Percentiles rank a stretch among this genome's conserved stretches.
These are phyloP conservation scores for Camellia granthamiana DNA, from an alignment of 148 eudicot species.

Conservation along the genomic window DNA sequence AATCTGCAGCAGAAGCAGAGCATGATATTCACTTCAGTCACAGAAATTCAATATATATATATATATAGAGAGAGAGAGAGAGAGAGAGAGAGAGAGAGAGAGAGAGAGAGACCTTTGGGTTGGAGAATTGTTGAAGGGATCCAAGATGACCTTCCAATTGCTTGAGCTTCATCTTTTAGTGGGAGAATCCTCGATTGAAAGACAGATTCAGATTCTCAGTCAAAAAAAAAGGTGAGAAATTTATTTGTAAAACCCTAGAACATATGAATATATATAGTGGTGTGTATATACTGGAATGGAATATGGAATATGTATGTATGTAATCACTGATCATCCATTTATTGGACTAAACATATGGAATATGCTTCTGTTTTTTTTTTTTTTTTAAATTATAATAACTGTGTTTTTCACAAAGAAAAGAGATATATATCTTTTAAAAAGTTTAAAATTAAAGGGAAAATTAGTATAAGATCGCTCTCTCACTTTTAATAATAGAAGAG, in stretches of 20 bases:
- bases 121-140: slow-evolving; percentile 71
- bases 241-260: slow-evolving; percentile 2
- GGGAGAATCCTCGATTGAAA: slow-evolving; percentile 8
- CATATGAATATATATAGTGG: no score
- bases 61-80: slow-evolving; percentile 10
- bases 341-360: no score
- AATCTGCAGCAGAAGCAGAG: slow-evolving; percentile 49
- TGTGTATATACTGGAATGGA: neutral
- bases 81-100: slow-evolving; percentile 5
- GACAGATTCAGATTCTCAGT: slow-evolving; percentile 3
- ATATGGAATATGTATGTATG: no score
- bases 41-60: neutral
- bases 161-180: slow-evolving; percentile 80
- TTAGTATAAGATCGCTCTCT: no score
- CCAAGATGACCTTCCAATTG: slow-evolving; percentile 90
- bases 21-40: slow-evolving; percentile 1
- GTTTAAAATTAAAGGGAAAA: no score
- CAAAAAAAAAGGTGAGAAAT: slow-evolving; percentile 1
- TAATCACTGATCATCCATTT: no score
- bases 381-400: no score
- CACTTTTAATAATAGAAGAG: no score
- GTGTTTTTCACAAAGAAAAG: no score
- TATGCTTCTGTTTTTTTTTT: no score
- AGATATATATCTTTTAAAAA: no score
- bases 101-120: slow-evolving; percentile 59